Base-by-base conservation (phyloP, 305 asterid genomes). In the Euphrasia arctica region DNA sequence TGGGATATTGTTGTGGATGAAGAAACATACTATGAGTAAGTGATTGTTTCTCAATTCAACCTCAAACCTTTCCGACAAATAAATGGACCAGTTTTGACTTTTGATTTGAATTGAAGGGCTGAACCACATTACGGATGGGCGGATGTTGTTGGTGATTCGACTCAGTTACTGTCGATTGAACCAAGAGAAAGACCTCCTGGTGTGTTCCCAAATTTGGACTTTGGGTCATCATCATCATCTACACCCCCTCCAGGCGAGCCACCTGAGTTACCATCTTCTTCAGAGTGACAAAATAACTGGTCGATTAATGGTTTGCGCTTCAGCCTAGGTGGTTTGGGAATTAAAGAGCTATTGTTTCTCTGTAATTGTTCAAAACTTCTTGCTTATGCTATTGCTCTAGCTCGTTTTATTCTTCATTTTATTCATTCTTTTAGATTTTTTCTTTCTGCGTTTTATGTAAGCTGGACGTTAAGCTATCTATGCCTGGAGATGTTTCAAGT, bases 81-180 rank as follows among this genome's bases (percentile, higher is more conserved):
- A 43, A 58, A 58, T 36, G 60, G 3, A 52, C 10, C 3, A 7
- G 29, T 9, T 59, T 12, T 54, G 0, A 31, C 32, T 50, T 57
- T 8, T 39, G 45, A 8, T 39, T 13, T 58, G 10, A 52, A 50
- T 66, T 59, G 71, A 73, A 94, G 99, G 90, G 96, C 96, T 6
- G 99, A 94, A 34, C 99, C 99, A 56, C 99, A 91, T 77, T 91
- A 91, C 55, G 99, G 99, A 76, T 91, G 99, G 99, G 95, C 99
- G 0, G 98, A 94, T 68, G 97, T 94, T 9, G 99, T 94, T 57
- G 99, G 99, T 15, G 93, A 94, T 77, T 94, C 98, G 5, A 76
- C 72, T 32, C 99, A 94, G 68, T 63, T 94, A 76, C 80, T 94
- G 36, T 94, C 98, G 27, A 91, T 94, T 62, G 54, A 85, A 71